Base-by-base conservation (phyloP, 164 flowering plant species). In the Warburgia ugandensis region DNA sequence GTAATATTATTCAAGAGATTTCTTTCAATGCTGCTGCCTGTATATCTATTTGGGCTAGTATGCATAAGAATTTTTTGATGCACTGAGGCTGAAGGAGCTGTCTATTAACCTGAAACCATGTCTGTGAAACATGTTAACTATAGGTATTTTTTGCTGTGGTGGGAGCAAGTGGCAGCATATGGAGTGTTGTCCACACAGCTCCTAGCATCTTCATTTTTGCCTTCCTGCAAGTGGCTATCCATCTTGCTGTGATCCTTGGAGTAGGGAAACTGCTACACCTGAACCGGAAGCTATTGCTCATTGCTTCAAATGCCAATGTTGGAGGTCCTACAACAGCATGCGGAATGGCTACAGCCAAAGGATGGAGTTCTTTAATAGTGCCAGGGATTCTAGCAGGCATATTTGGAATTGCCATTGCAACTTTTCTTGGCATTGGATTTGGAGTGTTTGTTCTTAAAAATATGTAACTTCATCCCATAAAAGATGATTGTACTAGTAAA, bases 251-350 rank as follows among this genome's bases (percentile, higher is more conserved):
- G 45, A 64, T 80, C 46, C 86, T 92, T 44, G 90, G 83, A 45
- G 50, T 85, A 1, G 98, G 95, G 31, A 87, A 80, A 66, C 63
- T 92, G 13, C 56, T 81, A 14, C 52, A 70, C 11, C 29, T 91
- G 29, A 94, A 91, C 26, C 52, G 67, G 45, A 91, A 71, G 67
- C 66, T 73, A 26, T 45, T 92, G 58, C 81, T 87, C 53, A 8
- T 92, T 40, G 98, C 95, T 49, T 87, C 98, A 53, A 92, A 87
- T 68, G 96, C 96, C 35, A 91, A 91, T 46, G 72, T 91, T 20
- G 98, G 95, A 48, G 96, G 98, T 48, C 96, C 96, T 25, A 83
- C 98, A 28, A 87, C 95, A 32, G 98, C 96, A 0, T 83, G 87
- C 60, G 98, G 92, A 22, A 91, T 91, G 96, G 96, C 96, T 48